These are phyloP conservation scores for Blastobotrys proliferans DNA, from an alignment of 1,139 yeast genomes.

Conservation along the genomic window DNA sequence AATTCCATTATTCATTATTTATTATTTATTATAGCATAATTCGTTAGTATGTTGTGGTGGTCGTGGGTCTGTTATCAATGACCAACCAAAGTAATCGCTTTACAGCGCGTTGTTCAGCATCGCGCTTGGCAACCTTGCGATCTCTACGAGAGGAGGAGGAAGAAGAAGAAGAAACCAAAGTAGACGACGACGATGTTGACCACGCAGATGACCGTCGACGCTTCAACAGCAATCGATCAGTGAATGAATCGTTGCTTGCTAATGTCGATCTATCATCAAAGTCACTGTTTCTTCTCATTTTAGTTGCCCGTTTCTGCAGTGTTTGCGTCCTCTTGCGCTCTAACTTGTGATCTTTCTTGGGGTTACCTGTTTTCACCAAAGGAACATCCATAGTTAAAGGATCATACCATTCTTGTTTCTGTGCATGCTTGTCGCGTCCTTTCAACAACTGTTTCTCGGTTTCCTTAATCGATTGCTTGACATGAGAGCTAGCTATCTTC, in stretches of 20 bases:
- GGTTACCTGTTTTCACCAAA: neutral
- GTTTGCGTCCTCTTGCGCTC: neutral
- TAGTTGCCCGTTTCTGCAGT: neutral
- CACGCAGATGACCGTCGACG: neutral
- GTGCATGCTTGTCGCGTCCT: neutral
- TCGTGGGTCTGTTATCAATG: neutral
- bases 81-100: constrained; percentile 3
- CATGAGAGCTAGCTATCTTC: neutral
- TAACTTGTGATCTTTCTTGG: neutral
- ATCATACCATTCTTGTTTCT: constrained; percentile 4
- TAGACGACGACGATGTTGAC: neutral
- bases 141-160: neutral
- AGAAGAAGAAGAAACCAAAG: neutral
- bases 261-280: too few species aligned
- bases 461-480: neutral
- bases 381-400: constrained; percentile 1
- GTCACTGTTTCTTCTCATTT: too few species aligned
- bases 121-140: neutral
- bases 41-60: too few species aligned
- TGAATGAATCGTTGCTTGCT: too few species aligned
- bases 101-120: neutral
- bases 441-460: neutral
- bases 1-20: too few species aligned
- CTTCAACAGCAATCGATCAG: too few species aligned
- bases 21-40: too few species aligned